Evolutionary conservation across 768 basidiomycete genomes (phyloP).

Genomic region (Artomyces pyxidatus): DNA sequence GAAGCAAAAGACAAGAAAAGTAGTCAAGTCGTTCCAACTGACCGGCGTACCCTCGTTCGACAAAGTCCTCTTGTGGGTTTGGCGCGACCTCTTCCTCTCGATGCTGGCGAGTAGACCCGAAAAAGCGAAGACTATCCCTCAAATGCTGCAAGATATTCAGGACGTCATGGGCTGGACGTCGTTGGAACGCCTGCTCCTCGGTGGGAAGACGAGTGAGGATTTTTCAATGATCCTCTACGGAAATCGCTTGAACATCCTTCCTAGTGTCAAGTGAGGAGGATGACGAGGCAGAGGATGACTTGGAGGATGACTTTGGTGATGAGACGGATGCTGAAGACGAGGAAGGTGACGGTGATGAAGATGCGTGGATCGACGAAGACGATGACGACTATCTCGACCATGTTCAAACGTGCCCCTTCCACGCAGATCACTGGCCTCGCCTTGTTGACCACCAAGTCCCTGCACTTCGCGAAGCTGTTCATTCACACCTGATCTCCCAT

Average conservation of each 20-base stretch:
- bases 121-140: slow-evolving; percentile 29
- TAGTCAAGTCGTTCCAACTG: slow-evolving; percentile 41
- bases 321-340: slow-evolving; percentile 25
- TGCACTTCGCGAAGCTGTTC: slow-evolving; percentile 36
- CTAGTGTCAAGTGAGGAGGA: slow-evolving; percentile 10
- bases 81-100: slow-evolving; percentile 59
- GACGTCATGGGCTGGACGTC: slow-evolving; percentile 39
- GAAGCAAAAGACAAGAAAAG: slow-evolving; percentile 30
- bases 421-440: slow-evolving; percentile 46
- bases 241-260: neutral
- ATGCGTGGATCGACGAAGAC: slow-evolving; percentile 23
- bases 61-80: slow-evolving; percentile 49
- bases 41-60: slow-evolving; percentile 40
- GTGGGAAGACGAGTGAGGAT: slow-evolving; percentile 38
- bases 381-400: slow-evolving; percentile 25
- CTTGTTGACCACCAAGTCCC: slow-evolving; percentile 32
- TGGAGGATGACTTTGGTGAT: slow-evolving; percentile 24
- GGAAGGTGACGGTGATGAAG: slow-evolving; percentile 20
- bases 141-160: slow-evolving; percentile 57
- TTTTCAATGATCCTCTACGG: neutral
- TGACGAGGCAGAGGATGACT: slow-evolving; percentile 25
- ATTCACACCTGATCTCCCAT: slow-evolving; percentile 33
- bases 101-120: slow-evolving; percentile 34
- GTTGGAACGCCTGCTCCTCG: slow-evolving; percentile 44
- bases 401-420: slow-evolving; percentile 22